A percentile compares a stretch with the other conserved stretches of the same genome.
phyloP scores from a whole-genome alignment of 345 rosid genomes.

The Kernera saxatilis region DNA sequence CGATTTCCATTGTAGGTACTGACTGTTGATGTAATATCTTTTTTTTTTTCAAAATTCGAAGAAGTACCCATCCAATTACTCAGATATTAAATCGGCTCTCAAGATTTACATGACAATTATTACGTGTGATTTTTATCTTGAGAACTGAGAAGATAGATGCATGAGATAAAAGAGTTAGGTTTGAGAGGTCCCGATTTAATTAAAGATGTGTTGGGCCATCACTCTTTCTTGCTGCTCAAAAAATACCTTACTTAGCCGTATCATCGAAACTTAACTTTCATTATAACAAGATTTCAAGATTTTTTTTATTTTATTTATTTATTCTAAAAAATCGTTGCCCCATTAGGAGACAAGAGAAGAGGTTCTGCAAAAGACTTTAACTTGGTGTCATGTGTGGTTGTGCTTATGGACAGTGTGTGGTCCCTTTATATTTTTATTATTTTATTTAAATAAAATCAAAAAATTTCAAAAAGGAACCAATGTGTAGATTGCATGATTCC shows the following conservation, averaged over 20 bases:
- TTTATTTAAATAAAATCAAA: not conserved
- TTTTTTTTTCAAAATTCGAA: not conserved
- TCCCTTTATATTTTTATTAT: slow-evolving; percentile 14
- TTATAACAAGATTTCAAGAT: not conserved
- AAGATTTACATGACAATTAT: too few species aligned
- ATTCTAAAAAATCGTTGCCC: slow-evolving; percentile 24
- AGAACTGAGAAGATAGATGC: not conserved
- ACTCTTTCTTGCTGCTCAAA: slow-evolving; percentile 28
- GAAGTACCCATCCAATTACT: not conserved
- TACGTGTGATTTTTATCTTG: too few species aligned
- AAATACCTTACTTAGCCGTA: slow-evolving; percentile 31
- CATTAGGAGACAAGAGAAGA: slow-evolving; percentile 38
- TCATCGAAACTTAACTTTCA: slow-evolving; percentile 31
- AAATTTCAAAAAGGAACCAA: slow-evolving; percentile 1
- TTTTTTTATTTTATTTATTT: not conserved
- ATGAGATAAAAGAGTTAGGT: slow-evolving; percentile 19
- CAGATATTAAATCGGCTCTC: not conserved
- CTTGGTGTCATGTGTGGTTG: slow-evolving; percentile 36
- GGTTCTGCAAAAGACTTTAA: slow-evolving; percentile 33
- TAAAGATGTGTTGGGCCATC: slow-evolving; percentile 30
- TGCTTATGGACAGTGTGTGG: slow-evolving; percentile 26
- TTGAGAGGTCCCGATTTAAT: slow-evolving; percentile 16
- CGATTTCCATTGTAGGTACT: not conserved
- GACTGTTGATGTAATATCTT: not conserved
- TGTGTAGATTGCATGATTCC: slow-evolving; percentile 38